Conservation (phyloP, 495 filamentous ascomycete genomes). For the Xylaria scruposa region DNA sequence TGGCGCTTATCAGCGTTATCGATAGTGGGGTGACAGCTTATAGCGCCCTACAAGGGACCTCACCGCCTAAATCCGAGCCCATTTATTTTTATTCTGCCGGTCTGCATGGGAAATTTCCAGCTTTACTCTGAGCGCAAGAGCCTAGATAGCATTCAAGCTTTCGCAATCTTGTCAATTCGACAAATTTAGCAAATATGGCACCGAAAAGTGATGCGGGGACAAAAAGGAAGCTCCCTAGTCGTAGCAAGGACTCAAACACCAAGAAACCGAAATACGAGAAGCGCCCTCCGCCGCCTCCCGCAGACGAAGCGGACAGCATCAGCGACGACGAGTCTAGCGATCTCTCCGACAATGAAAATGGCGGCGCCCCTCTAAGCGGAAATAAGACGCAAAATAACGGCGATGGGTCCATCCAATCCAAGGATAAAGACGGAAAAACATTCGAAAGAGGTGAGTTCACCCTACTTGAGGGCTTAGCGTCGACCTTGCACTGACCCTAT, state of each 20-base stretch:
- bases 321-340: conserved; percentile 45
- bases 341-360: conserved; percentile 47
- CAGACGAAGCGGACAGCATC: conserved; percentile 32
- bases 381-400: conserved; percentile 27
- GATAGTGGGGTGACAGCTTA: conserved; percentile 17
- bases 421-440: conserved; percentile 32
- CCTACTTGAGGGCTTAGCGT: background rate
- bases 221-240: conserved; percentile 51
- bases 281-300: conserved; percentile 33
- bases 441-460: conserved; percentile 43
- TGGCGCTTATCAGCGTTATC: conserved; percentile 25
- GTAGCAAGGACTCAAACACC: conserved; percentile 43
- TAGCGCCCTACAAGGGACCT: conserved; percentile 26
- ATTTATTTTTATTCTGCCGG: conserved; percentile 30
- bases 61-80: conserved; percentile 44
- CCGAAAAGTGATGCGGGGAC: conserved; percentile 35
- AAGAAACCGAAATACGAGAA: conserved; percentile 59
- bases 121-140: conserved; percentile 15
- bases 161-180: conserved; percentile 11
- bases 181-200: conserved; percentile 36
- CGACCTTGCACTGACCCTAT: conserved; percentile 24
- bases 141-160: background rate
- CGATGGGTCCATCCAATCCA: conserved; percentile 21
- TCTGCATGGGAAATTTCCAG: conserved; percentile 25
- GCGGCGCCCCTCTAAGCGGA: conserved; percentile 36